These are phyloP conservation scores for Ogataea kodamae DNA, from an alignment of 805 yeast species.

Conservation along the genomic window DNA sequence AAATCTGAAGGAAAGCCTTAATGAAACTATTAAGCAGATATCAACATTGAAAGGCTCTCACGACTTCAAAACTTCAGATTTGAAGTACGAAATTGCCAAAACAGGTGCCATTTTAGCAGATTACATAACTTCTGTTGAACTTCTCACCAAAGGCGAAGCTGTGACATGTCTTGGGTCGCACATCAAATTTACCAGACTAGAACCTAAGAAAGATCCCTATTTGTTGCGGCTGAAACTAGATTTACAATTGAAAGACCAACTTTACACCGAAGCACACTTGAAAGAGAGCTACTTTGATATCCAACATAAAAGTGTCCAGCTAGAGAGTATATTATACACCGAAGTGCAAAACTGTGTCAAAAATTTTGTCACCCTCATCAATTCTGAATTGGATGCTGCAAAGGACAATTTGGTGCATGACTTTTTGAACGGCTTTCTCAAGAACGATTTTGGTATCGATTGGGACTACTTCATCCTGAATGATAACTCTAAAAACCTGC, in stretches of 20 bases:
- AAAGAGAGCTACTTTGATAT: conserved; percentile 63
- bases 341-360: conserved; percentile 58
- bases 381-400: conserved; percentile 45
- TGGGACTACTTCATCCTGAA: conserved; percentile 65
- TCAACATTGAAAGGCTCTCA: conserved; percentile 43
- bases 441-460: conserved; percentile 59
- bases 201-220: conserved; percentile 53
- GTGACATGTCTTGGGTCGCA: conserved; percentile 31
- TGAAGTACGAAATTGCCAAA: conserved; percentile 57
- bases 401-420: conserved; percentile 52
- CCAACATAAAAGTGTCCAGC: conserved; percentile 61
- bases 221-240: conserved; percentile 58
- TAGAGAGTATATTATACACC: conserved; percentile 58
- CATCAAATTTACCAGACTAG: conserved; percentile 23
- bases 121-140: conserved; percentile 43
- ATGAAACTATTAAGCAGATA: conserved; percentile 53
- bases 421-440: conserved; percentile 46
- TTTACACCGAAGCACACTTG: conserved; percentile 59
- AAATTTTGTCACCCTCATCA: conserved; percentile 48
- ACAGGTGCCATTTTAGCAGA: conserved; percentile 55
- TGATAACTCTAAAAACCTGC: conserved; percentile 39
- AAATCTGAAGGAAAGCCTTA: conserved; percentile 50
- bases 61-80: conserved; percentile 56
- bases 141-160: conserved; percentile 36
- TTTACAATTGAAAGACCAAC: conserved; percentile 60